Conservation (phyloP, 2,329 filamentous ascomycete species). For the Rhexocercosporidium sp. region DNA sequence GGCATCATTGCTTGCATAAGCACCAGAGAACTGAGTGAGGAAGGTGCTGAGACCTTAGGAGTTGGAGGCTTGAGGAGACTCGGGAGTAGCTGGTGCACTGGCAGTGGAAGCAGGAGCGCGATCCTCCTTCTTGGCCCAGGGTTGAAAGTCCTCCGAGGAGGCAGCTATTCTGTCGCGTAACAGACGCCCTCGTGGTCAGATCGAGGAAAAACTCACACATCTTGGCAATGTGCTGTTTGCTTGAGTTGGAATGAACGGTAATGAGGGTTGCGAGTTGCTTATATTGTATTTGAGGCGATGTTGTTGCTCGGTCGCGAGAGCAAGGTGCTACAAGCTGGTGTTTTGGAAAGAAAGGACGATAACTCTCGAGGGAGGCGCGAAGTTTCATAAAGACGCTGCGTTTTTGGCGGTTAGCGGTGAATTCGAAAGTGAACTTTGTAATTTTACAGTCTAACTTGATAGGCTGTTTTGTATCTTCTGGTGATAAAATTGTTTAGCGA, state of each 20-base stretch:
- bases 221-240: not conserved
- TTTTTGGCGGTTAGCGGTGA: no score
- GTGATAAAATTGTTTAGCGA: no score
- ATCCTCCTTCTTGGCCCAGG: no score
- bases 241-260: not conserved
- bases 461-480: no score
- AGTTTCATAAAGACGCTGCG: no score
- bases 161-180: not conserved
- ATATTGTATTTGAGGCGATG: no score
- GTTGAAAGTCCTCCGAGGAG: no score
- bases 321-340: not conserved
- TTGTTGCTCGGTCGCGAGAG: not conserved
- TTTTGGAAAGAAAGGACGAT: not conserved
- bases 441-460: not conserved
- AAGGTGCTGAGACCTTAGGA: not conserved
- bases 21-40: slow-evolving; percentile 9
- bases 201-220: slow-evolving; percentile 1
- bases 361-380: not conserved
- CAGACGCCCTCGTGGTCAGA: not conserved
- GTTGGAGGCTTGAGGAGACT: no score
- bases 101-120: no score
- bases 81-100: no score
- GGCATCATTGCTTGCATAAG: not conserved
- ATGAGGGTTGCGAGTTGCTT: not conserved
- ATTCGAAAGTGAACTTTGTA: not conserved